Evolutionary conservation across 345 rosid genomes (phyloP).

Genomic region (Eucalyptus tenuipes): DNA sequence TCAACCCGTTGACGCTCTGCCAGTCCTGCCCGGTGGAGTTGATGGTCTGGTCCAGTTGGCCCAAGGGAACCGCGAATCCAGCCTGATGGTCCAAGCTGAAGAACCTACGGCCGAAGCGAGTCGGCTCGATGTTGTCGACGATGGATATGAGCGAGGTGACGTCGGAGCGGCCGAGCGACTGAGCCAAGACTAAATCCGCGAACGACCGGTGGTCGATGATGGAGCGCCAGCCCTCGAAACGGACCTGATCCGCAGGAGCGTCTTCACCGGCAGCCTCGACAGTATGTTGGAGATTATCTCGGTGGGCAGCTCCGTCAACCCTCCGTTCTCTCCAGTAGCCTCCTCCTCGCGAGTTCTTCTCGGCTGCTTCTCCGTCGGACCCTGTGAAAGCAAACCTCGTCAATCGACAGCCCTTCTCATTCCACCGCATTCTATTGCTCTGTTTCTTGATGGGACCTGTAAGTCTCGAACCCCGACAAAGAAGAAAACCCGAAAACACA

Average conservation of each 20-base stretch:
- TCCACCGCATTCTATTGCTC: background rate
- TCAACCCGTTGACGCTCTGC: background rate
- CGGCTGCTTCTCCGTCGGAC: background rate
- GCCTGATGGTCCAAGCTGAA: background rate
- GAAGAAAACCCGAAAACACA: background rate
- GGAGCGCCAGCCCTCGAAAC: background rate
- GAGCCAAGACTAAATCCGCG: background rate
- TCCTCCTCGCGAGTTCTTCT: background rate
- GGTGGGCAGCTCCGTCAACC: background rate
- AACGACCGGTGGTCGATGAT: background rate
- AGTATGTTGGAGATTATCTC: background rate
- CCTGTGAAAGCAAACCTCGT: background rate
- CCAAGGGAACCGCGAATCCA: background rate
- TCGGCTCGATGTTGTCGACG: background rate
- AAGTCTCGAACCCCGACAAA: background rate
- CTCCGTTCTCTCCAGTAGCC: background rate
- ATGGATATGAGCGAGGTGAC: background rate
- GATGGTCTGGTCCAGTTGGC: background rate
- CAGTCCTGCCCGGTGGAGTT: background rate
- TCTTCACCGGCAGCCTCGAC: background rate
- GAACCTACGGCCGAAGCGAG: background rate
- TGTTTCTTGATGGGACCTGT: background rate
- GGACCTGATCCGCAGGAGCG: background rate
- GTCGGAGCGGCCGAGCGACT: background rate
- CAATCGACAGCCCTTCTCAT: background rate